Evolutionary conservation across 2,329 filamentous ascomycete genomes (phyloP), one percentile per base, ranked within the genome.

Genomic region (Cladosporium austrohemisphaericum): DNA sequence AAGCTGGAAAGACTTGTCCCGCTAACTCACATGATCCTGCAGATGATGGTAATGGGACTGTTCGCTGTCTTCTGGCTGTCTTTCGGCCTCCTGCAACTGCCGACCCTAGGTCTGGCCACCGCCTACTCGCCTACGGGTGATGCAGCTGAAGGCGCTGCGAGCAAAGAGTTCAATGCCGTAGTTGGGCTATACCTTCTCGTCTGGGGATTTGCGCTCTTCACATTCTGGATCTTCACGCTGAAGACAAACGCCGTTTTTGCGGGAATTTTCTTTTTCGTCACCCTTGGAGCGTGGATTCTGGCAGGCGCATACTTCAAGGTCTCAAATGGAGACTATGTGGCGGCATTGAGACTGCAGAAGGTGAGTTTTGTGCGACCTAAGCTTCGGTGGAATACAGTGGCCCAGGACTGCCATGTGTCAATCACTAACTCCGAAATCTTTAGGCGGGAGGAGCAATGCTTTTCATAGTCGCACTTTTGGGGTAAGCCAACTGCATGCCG

Each of bases 41-140:
- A 52, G 16, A 78, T 78, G 75, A 75, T 76, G 68, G 71, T 76
- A 1, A 74, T 75, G 63, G 74, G 71, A 3, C 66, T 78, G 29
- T 78, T 78, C 54, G 65, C 68, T 32, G 73, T 77, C 55, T 78
- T 78, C 59, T 78, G 74, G 73, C 65, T 77, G 3, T 75, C 71
- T 2, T 78, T 79, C 56, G 76, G 73, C 13, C 57, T 77, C 38
- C 62, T 78, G 1, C 71, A 78, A 51, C 65, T 78, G 1, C 76
- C 76, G 0, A 74, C 72, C 0, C 69, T 76, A 5, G 68, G 71
- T 10, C 68, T 78, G 2, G 71, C 70, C 1, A 59, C 65, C 0
- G 65, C 72, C 1, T 78, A 76, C 52, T 63, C 62, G 9, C 60
- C 71, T 1, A 71, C 70, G 1, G 62, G 66, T 0, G 61, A 63